Evolutionary conservation across 768 basidiomycete species (phyloP).

Genomic region (Mycena capillaripes): DNA sequence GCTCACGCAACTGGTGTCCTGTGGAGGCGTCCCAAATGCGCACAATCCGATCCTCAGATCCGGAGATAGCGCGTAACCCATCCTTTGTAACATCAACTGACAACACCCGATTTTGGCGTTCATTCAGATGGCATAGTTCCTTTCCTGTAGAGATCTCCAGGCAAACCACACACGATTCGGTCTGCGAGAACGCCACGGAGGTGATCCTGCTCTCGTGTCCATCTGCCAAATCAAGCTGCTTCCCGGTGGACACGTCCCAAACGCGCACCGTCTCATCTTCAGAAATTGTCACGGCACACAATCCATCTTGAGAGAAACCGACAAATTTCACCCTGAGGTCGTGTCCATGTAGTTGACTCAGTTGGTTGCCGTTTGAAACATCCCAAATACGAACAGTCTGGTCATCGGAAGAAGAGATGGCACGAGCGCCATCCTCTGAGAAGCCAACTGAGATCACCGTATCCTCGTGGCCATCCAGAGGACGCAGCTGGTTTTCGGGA

Average conservation of each 20-base stretch:
- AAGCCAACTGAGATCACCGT: background rate
- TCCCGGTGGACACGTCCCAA: no score
- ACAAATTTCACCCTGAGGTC: background rate
- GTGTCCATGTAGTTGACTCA: background rate
- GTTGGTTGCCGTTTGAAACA: no score
- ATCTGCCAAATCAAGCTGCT: no score
- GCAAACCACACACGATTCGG: no score
- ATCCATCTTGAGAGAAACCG: no score
- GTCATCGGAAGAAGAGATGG: no score
- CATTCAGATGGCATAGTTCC: background rate
- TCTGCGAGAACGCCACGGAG: background rate
- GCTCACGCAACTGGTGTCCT: background rate
- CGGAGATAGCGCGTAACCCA: background rate
- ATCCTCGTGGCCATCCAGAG: background rate
- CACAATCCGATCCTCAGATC: background rate
- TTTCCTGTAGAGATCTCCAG: background rate
- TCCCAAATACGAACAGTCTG: no score
- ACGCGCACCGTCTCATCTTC: no score
- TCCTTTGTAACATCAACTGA: background rate
- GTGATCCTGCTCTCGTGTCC: no score
- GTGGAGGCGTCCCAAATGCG: constrained; percentile 1
- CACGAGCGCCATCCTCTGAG: background rate
- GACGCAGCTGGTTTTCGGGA: no score
- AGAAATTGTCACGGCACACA: no score
- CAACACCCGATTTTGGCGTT: background rate